Evolutionary conservation across 441 rosid species (phyloP).

Genomic region (Pelargonium fulgidum): DNA sequence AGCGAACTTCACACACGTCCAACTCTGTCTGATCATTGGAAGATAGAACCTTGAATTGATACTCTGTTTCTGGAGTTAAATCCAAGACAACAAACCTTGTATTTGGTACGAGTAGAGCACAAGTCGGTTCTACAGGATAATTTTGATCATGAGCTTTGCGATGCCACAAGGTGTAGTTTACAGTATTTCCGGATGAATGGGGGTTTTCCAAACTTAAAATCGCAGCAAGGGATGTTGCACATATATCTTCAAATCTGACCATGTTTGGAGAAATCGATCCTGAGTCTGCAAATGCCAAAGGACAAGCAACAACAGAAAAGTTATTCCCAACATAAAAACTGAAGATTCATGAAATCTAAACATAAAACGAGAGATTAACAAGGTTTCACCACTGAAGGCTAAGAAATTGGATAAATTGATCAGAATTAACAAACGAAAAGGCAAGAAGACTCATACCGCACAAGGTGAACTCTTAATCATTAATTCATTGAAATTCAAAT

Average conservation of each 20-base stretch:
- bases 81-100: conserved; percentile 52
- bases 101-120: conserved; percentile 45
- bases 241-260: conserved; percentile 53
- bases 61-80: conserved; percentile 56
- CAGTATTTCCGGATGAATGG: conserved; percentile 26
- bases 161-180: conserved; percentile 55
- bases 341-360: background rate
- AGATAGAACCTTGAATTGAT: conserved; percentile 50
- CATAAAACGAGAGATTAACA: background rate
- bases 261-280: conserved; percentile 24
- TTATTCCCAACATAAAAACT: background rate
- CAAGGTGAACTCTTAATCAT: background rate
- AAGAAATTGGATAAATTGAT: background rate
- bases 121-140: conserved; percentile 51
- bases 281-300: conserved; percentile 29
- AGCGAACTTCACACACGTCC: conserved; percentile 42
- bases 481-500: background rate
- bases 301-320: background rate
- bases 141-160: conserved; percentile 38
- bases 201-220: conserved; percentile 41
- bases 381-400: background rate
- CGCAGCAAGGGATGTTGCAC: conserved; percentile 51
- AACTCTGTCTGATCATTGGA: conserved; percentile 41
- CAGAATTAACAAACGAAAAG: background rate
- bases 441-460: background rate